Evolutionary conservation across 441 rosid species (phyloP).

Genomic region (Adansonia rubrostipa): DNA sequence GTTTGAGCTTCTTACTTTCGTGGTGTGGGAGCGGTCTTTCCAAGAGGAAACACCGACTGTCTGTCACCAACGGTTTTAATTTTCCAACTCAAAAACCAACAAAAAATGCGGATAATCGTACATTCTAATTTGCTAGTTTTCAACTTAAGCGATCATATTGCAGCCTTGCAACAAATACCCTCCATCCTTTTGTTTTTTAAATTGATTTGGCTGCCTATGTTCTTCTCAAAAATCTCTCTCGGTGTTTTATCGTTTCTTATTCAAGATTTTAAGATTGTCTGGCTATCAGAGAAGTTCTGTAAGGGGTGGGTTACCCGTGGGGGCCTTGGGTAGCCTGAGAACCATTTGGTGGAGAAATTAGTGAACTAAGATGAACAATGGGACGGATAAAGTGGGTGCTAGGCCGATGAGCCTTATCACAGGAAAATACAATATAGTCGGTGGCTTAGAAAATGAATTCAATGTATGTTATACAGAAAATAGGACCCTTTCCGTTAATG

Average conservation of each 20-base stretch:
- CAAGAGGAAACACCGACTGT: too few relatives aligned
- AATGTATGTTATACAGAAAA: background rate
- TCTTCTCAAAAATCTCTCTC: background rate
- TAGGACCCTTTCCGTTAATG: background rate
- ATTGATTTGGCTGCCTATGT: background rate
- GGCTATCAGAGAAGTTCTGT: background rate
- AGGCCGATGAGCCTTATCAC: background rate
- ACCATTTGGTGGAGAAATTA: background rate
- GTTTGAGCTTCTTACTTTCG: too few relatives aligned
- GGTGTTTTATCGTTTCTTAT: background rate
- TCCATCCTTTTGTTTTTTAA: background rate
- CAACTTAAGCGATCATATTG: background rate
- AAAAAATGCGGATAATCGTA: constrained; percentile 7
- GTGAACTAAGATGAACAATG: background rate
- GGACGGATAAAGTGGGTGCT: background rate
- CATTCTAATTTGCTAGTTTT: background rate
- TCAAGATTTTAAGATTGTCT: background rate
- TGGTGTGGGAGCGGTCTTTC: too few relatives aligned
- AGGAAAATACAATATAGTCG: constrained; percentile 13
- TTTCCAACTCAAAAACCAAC: background rate
- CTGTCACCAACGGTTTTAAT: too few relatives aligned
- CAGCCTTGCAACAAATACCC: background rate
- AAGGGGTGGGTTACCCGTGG: background rate
- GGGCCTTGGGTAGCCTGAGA: too few relatives aligned
- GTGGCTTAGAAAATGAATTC: background rate